These are phyloP conservation scores for Plantago lanceolata DNA, from an alignment of 305 asterid species.

Conservation along the genomic window DNA sequence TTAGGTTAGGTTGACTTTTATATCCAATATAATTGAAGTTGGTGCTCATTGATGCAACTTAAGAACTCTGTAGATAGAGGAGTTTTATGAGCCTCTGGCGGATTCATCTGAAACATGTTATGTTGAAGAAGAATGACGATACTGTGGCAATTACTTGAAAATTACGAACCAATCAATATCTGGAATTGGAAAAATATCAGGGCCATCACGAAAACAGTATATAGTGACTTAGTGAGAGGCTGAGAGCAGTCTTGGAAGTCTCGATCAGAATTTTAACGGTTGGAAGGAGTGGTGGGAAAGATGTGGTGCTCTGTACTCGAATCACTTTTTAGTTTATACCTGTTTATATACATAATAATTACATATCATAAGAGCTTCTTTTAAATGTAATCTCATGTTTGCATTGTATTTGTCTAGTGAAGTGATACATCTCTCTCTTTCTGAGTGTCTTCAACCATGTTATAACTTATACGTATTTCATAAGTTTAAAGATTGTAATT, in stretches of 20 bases:
- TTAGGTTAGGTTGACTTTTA: too few species aligned
- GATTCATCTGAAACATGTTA: neutral
- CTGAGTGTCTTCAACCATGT: slow-evolving; percentile 1
- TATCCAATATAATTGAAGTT: too few species aligned
- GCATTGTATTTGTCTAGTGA: slow-evolving; percentile 10
- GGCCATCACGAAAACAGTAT: neutral
- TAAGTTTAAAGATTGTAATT: neutral
- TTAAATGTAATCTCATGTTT: neutral
- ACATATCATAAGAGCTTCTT: too few species aligned
- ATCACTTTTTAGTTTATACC: too few species aligned
- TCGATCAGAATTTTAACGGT: too few species aligned
- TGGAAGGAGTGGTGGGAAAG: too few species aligned
- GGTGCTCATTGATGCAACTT: neutral
- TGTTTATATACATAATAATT: too few species aligned
- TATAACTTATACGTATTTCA: too few species aligned
- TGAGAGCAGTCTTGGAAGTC: too few species aligned
- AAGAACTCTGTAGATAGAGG: neutral
- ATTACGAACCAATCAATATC: neutral
- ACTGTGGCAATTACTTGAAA: too few species aligned
- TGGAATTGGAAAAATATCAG: neutral
- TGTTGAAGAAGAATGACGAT: neutral
- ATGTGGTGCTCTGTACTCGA: too few species aligned
- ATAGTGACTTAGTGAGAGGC: too few species aligned
- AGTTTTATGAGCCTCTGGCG: neutral
- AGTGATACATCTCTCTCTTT: slow-evolving; percentile 1